phyloP scores from a whole-genome alignment of 176 grass and related monocot genomes.

The Dactylis glomerata region DNA sequence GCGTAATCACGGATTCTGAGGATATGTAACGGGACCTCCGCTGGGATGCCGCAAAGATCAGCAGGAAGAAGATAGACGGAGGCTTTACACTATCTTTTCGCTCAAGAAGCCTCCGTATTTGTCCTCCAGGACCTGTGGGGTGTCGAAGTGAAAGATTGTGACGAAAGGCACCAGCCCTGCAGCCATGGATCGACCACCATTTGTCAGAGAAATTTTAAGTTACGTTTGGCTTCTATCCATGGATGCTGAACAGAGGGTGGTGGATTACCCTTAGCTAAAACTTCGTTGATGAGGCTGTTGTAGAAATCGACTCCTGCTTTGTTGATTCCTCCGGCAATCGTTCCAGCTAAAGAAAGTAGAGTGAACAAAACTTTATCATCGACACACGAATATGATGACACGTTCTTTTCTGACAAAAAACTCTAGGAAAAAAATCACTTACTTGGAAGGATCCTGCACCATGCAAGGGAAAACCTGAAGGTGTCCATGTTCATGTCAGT shows the following conservation, averaged over 20 bases:
- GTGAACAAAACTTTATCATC: not conserved
- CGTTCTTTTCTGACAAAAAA: not conserved
- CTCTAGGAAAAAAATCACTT: no score
- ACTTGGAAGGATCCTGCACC: conserved; percentile 65
- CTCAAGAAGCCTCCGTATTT: conserved; percentile 54
- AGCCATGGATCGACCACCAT: not conserved
- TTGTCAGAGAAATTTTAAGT: not conserved
- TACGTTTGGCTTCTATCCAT: no score
- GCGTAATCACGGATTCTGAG: no score
- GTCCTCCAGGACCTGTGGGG: conserved; percentile 48
- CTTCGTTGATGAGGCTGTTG: conserved; percentile 59
- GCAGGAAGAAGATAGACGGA: no score
- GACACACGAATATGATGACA: not conserved
- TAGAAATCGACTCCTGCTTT: conserved; percentile 55
- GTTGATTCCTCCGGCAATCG: conserved; percentile 48
- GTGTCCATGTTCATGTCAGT: conserved; percentile 58
- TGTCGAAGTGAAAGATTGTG: conserved; percentile 61
- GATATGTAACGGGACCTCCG: no score
- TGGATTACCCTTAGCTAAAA: conserved; percentile 38
- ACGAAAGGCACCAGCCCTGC: conserved; percentile 55
- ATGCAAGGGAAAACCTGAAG: conserved; percentile 61
- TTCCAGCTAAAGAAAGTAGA: conserved; percentile 35
- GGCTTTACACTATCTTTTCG: conserved; percentile 16
- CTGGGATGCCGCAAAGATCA: no score
- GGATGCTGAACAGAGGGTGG: no score